Evolutionary conservation across 495 filamentous ascomycete genomes (phyloP).

Genomic region (Parachaetomium inaequale): DNA sequence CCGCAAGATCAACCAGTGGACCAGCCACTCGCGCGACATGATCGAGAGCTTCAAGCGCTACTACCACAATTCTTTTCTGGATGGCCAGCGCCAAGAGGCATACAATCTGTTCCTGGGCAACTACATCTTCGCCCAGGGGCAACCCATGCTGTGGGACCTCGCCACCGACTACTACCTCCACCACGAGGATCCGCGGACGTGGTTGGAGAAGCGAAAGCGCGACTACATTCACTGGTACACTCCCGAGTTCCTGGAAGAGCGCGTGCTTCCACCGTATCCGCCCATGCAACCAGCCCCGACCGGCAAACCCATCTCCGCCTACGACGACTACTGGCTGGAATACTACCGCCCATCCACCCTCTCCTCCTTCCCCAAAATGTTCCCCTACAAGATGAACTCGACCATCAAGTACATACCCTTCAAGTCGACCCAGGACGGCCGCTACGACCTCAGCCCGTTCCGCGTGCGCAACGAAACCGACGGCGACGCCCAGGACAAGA

Average conservation of each 20-base stretch:
- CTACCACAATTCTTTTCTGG: constrained; percentile 97
- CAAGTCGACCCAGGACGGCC: constrained; percentile 62
- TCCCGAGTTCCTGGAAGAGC: constrained; percentile 63
- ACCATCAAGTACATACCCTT: constrained; percentile 76
- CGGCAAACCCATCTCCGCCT: constrained; percentile 59
- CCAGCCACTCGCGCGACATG: constrained; percentile 95
- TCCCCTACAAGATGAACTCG: constrained; percentile 84
- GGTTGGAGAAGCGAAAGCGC: constrained; percentile 61
- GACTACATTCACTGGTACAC: constrained; percentile 84
- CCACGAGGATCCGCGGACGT: constrained; percentile 73
- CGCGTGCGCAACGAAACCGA: constrained; percentile 59
- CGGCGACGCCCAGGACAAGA: constrained; percentile 47
- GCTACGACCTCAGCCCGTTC: constrained; percentile 80
- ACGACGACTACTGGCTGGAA: constrained; percentile 98
- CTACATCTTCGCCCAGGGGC: constrained; percentile 84
- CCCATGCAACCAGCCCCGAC: constrained; percentile 38
- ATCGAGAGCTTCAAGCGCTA: constrained; percentile 98
- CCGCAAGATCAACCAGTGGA: constrained; percentile 98
- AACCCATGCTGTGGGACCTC: constrained; percentile 97
- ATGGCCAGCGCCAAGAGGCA: constrained; percentile 93
- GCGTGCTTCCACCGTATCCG: constrained; percentile 50
- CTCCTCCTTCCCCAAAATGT: constrained; percentile 84
- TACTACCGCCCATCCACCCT: constrained; percentile 86
- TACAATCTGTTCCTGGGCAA: constrained; percentile 98
- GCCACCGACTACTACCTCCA: constrained; percentile 96